Conservation (phyloP, 768 basidiomycete species). For the Lactifluus volemus region DNA sequence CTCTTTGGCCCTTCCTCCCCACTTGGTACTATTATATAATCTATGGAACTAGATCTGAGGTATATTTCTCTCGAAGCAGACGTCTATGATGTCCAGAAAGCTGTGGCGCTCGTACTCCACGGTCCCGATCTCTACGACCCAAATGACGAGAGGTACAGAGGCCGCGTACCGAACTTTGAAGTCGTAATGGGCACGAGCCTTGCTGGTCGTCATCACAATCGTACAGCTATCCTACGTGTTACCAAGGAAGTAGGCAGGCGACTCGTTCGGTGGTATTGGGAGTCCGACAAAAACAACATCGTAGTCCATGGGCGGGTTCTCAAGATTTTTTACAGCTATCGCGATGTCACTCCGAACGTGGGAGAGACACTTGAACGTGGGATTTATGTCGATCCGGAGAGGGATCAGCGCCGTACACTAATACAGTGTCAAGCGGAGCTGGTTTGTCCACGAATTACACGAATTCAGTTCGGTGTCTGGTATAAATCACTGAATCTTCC, state of each 20-base stretch:
- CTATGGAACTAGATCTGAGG: conserved; percentile 34
- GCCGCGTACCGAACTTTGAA: conserved; percentile 45
- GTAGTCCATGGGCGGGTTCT: conserved; percentile 21
- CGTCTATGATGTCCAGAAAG: conserved; percentile 48
- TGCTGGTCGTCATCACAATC: conserved; percentile 48
- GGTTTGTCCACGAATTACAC: conserved; percentile 42
- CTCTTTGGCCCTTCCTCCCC: neutral
- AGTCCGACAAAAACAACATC: conserved; percentile 23
- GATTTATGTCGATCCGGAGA: conserved; percentile 26
- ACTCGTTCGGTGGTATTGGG: conserved; percentile 38
- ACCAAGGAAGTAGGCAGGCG: conserved; percentile 31
- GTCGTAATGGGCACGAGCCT: conserved; percentile 44
- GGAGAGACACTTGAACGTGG: conserved; percentile 24
- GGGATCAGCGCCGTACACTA: conserved; percentile 22
- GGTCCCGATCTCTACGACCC: conserved; percentile 40
- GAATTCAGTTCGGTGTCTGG: conserved; percentile 60
- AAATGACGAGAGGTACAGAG: conserved; percentile 25
- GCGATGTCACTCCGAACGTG: conserved; percentile 3
- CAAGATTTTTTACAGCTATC: conserved; percentile 12
- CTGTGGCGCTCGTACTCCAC: conserved; percentile 50
- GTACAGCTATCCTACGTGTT: conserved; percentile 33
- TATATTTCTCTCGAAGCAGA: conserved; percentile 33
- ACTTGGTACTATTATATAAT: neutral
- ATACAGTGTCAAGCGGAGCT: conserved; percentile 32
- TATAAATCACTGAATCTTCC: conserved; percentile 28